Conservation (phyloP, 352 stramenopile species). For the Phytophthora fragariae region DNA sequence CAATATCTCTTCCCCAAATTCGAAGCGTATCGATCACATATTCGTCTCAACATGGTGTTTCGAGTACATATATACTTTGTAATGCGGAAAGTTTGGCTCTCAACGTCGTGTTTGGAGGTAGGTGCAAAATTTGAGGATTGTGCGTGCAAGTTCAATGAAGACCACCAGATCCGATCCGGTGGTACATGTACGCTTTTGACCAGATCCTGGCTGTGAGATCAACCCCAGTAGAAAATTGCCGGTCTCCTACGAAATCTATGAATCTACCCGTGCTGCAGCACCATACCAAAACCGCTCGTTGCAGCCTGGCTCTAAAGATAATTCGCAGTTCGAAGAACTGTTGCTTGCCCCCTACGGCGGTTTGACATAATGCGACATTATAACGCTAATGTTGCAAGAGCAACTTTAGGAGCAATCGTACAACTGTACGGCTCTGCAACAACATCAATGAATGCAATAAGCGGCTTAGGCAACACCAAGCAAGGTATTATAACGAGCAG, state of each 20-base stretch:
- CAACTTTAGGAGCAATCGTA: too few species aligned
- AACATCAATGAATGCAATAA: too few species aligned
- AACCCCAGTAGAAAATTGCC: not conserved
- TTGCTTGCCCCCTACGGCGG: too few species aligned
- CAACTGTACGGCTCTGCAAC: too few species aligned
- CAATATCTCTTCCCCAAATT: not conserved
- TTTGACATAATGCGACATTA: too few species aligned
- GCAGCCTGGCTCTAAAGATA: too few species aligned
- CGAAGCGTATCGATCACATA: not conserved
- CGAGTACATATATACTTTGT: not conserved
- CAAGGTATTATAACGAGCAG: too few species aligned
- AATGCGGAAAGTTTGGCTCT: not conserved
- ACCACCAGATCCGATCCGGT: not conserved
- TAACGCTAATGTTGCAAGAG: too few species aligned
- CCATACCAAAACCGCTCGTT: too few species aligned
- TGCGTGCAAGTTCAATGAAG: not conserved
- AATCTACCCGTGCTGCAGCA: too few species aligned
- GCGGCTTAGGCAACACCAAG: too few species aligned
- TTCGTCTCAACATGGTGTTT: slow-evolving; percentile 1
- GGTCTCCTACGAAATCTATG: not conserved
- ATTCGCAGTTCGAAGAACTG: too few species aligned
- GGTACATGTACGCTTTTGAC: not conserved
- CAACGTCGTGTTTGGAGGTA: not conserved
- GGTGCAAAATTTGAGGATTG: not conserved
- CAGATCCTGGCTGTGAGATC: not conserved